A percentile compares a stretch with the other conserved stretches of the same genome.
These are phyloP conservation scores for Iris macrosiphon DNA, from an alignment of 106 monocot genomes.

Conservation along the genomic window DNA sequence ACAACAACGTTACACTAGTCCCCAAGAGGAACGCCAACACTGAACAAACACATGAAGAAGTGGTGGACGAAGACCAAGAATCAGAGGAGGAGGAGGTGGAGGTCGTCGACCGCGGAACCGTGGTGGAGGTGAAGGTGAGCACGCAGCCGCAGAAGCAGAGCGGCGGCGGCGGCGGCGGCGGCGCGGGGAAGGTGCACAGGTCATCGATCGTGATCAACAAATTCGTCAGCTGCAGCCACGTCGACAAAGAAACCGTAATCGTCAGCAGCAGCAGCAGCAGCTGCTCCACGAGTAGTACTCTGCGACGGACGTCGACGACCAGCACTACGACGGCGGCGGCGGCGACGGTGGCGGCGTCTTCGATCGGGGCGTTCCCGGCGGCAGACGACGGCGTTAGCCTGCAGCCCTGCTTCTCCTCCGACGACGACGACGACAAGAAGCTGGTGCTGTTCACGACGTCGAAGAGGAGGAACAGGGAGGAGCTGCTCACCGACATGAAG, in stretches of 20 bases:
- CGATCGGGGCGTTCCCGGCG: slow-evolving; percentile 15
- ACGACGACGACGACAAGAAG: slow-evolving; percentile 21
- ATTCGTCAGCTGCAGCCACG: slow-evolving; percentile 36
- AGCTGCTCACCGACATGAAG: slow-evolving; percentile 47
- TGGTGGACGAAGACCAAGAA: slow-evolving; percentile 23
- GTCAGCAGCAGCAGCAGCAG: no score
- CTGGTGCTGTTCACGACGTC: slow-evolving; percentile 46
- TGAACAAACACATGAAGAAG: slow-evolving; percentile 12
- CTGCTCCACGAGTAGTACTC: no score
- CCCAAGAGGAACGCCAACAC: no score
- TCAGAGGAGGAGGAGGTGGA: slow-evolving; percentile 61
- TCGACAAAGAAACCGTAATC: no score
- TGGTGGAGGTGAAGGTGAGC: slow-evolving; percentile 76
- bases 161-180: slow-evolving; percentile 1
- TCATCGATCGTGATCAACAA: slow-evolving; percentile 74
- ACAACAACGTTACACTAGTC: slow-evolving; percentile 22
- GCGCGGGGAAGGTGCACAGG: slow-evolving; percentile 37
- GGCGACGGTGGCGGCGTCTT: slow-evolving; percentile 28
- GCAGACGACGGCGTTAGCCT: slow-evolving; percentile 20
- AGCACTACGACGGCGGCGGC: slow-evolving; percentile 26
- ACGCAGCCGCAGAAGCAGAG: slow-evolving; percentile 35
- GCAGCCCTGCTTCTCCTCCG: no score
- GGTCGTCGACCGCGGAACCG: slow-evolving; percentile 55
- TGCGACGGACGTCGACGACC: background rate
- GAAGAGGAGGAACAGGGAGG: slow-evolving; percentile 46